phyloP scores from a whole-genome alignment of 768 basidiomycete species.

The Russula abietina region DNA sequence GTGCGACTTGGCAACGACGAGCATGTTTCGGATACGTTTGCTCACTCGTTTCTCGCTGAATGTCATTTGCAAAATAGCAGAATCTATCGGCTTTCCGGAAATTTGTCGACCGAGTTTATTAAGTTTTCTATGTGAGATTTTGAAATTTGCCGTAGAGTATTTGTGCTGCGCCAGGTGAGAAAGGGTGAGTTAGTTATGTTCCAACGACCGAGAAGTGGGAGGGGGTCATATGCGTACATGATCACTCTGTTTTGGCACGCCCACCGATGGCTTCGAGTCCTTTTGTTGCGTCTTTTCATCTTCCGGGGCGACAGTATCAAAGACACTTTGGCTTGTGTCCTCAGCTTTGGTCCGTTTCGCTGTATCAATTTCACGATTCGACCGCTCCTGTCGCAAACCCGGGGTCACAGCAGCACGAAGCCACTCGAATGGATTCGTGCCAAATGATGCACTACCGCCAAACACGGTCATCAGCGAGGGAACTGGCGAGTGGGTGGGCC shows the following conservation, averaged over 20 bases:
- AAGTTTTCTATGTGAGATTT: constrained; percentile 89
- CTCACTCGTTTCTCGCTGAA: constrained; percentile 92
- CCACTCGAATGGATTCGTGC: constrained; percentile 24
- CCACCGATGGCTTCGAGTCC: constrained; percentile 1
- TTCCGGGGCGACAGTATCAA: constrained; percentile 33
- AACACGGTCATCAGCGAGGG: not conserved
- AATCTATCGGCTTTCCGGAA: constrained; percentile 85
- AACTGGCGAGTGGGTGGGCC: not conserved
- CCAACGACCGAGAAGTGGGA: not conserved
- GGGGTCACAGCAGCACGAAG: constrained; percentile 19
- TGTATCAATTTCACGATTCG: constrained; percentile 23
- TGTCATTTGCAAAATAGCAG: constrained; percentile 94
- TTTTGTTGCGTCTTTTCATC: constrained; percentile 1
- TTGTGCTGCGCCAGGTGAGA: constrained; percentile 58
- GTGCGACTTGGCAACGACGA: constrained; percentile 81
- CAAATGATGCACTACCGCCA: constrained; percentile 22
- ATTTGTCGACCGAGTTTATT: constrained; percentile 86
- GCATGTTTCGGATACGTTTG: constrained; percentile 79
- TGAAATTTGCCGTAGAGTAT: constrained; percentile 88
- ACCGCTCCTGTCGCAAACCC: constrained; percentile 14
- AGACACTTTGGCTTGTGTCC: constrained; percentile 45
- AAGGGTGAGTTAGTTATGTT: not conserved
- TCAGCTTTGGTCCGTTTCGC: constrained; percentile 41
- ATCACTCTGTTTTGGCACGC: constrained; percentile 14
- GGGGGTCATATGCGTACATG: constrained; percentile 11